phyloP scores from a whole-genome alignment of 768 basidiomycete genomes.

The Phlebiopsis gigantea region DNA sequence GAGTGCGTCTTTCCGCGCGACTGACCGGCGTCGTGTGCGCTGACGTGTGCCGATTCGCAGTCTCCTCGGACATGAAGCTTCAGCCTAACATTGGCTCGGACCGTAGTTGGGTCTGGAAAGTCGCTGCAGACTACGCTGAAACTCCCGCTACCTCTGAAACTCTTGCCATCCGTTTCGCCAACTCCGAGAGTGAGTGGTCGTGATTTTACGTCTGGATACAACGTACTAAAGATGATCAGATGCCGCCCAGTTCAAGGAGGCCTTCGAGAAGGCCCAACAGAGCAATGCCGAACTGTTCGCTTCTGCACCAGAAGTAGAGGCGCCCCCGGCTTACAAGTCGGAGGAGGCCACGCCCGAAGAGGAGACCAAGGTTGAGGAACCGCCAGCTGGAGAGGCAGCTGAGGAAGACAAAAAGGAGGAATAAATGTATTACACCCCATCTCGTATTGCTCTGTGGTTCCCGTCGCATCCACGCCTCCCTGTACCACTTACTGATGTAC shows the following conservation, averaged over 20 bases:
- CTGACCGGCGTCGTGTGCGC: too few relatives aligned
- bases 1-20: slow-evolving; percentile 46
- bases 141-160: slow-evolving; percentile 88
- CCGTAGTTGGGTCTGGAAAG: slow-evolving; percentile 99
- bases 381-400: slow-evolving; percentile 25
- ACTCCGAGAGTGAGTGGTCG: slow-evolving; percentile 75
- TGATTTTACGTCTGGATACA: neutral
- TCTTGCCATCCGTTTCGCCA: slow-evolving; percentile 96
- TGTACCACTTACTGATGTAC: slow-evolving; percentile 3
- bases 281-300: slow-evolving; percentile 46
- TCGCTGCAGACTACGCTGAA: slow-evolving; percentile 92
- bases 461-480: slow-evolving; percentile 6
- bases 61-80: slow-evolving; percentile 85
- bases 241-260: slow-evolving; percentile 83
- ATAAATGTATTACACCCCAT: slow-evolving; percentile 12
- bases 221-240: slow-evolving; percentile 36
- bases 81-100: slow-evolving; percentile 98
- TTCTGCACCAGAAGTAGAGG: slow-evolving; percentile 21
- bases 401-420: slow-evolving; percentile 35
- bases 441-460: slow-evolving; percentile 5
- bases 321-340: slow-evolving; percentile 15
- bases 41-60: slow-evolving; percentile 34
- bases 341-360: slow-evolving; percentile 23
- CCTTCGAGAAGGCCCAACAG: slow-evolving; percentile 82
- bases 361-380: slow-evolving; percentile 29